Base-by-base conservation (phyloP, 2,329 filamentous ascomycete species). In the Ceratocystis papillata region DNA sequence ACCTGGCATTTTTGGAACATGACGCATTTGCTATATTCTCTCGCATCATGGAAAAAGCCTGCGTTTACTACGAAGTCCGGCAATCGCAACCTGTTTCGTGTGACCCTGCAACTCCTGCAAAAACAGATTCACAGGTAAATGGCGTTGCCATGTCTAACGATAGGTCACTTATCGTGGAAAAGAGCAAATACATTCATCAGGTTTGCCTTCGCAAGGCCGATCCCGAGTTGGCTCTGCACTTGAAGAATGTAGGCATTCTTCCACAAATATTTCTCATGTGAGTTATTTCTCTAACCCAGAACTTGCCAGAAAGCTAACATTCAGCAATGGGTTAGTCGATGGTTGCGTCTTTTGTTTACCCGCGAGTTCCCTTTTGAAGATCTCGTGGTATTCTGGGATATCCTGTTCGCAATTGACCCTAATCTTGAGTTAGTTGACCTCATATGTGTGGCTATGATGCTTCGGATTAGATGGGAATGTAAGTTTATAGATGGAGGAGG, bases 241-340 rank as follows among this genome's bases (percentile, higher is more conserved):
- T 99, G 20, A 86, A 86, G 67, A 83, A 84, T 68, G 86, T 96
- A 60, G 93, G 96, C 68, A 86, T 99, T 68, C 77, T 96, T n/a
- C 94, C 94, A 1, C 94, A 99, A 72, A 93, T 99, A 63, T 99
- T 97, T 73, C 78, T 97, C 28, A 95, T 97, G 89, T 94, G 76
- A 74, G 80, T 74, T 12, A 17, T 53, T n/a, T 68, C 41, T 67
- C 17, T 28, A n/a, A 1, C 12, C 10, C 22, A 22, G 25, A 48
- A n/a, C 3, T 17, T 20, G 25, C 1, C 8, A 17, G 17, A 37
- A 37, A 20, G 8, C 8, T 59, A 59, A 59, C 55, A n/a, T 20
- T 8, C 8, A 17, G 15, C 1, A 41, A 41, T 37, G 17, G 5
- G 4, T 37, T 59, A 92, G 89, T 69, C 90, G 94, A 67, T 99